These are phyloP conservation scores for Boletellus ananiceps DNA, from an alignment of 768 basidiomycete species.

Conservation along the genomic window DNA sequence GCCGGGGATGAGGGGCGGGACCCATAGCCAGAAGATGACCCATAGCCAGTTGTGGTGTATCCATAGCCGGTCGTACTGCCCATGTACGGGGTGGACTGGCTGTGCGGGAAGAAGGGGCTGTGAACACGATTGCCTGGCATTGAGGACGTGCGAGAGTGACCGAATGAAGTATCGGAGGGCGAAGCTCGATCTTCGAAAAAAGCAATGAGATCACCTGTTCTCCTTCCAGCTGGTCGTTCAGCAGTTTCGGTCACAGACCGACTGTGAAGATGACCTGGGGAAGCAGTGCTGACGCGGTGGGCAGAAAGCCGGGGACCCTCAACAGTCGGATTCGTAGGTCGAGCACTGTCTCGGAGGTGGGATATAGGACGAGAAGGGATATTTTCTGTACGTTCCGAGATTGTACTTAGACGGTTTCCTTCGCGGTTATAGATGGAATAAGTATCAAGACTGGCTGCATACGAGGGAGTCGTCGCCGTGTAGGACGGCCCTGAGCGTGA, in stretches of 20 bases:
- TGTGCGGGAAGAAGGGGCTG: constrained; percentile 28
- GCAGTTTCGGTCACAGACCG: constrained; percentile 55
- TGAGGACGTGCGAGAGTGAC: constrained; percentile 55
- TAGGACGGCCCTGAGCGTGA: constrained; percentile 40
- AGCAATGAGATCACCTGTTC: constrained; percentile 68
- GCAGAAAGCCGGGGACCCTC: constrained; percentile 47
- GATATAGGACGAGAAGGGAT: constrained; percentile 53
- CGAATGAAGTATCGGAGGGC: constrained; percentile 32
- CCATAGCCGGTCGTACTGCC: constrained; percentile 34
- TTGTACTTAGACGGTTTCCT: constrained; percentile 60
- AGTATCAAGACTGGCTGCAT: constrained; percentile 36
- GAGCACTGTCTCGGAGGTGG: constrained; percentile 32
- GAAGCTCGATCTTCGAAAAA: constrained; percentile 59
- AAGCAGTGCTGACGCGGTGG: constrained; percentile 35
- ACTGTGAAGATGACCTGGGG: constrained; percentile 41
- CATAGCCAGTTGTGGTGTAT: constrained; percentile 32
- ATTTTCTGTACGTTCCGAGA: constrained; percentile 75
- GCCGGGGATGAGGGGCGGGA: constrained; percentile 48
- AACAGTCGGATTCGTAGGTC: constrained; percentile 38
- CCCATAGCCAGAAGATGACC: constrained; percentile 26
- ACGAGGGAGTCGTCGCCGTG: constrained; percentile 31
- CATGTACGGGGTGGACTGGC: constrained; percentile 40
- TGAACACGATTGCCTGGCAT: constrained; percentile 37
- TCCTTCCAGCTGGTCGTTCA: constrained; percentile 44
- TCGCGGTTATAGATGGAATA: constrained; percentile 37